A percentile compares a stretch with the other conserved stretches of the same genome.
These are phyloP conservation scores for Ceraceosorus guamensis DNA, from an alignment of 1,284 basidiomycete genomes.

Conservation along the genomic window DNA sequence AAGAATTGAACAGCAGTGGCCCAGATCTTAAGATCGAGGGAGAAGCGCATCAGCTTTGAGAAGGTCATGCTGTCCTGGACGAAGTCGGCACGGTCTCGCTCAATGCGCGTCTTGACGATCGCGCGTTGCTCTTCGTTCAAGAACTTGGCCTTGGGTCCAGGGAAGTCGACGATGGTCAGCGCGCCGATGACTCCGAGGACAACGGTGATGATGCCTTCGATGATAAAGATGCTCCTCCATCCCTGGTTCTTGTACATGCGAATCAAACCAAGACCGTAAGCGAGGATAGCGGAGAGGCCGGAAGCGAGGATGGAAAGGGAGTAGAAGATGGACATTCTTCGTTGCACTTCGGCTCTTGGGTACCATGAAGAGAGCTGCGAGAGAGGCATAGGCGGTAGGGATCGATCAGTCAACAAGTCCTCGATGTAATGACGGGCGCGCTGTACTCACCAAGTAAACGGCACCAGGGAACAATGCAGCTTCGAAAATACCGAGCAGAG, in stretches of 20 bases:
- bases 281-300: slow-evolving; percentile 51
- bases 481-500: slow-evolving; percentile 48
- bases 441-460: slow-evolving; percentile 51
- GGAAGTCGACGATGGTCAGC: slow-evolving; percentile 49
- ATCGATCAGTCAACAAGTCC: neutral
- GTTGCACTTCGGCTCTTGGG: slow-evolving; percentile 51
- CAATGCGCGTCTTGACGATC: slow-evolving; percentile 50
- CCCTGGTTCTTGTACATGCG: slow-evolving; percentile 17
- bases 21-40: slow-evolving; percentile 51
- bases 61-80: slow-evolving; percentile 48
- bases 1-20: slow-evolving; percentile 50
- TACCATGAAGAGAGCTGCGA: slow-evolving; percentile 29
- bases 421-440: slow-evolving; percentile 28
- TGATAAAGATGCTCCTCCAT: slow-evolving; percentile 44
- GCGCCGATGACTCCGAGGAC: slow-evolving; percentile 26
- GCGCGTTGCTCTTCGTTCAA: slow-evolving; percentile 48
- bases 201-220: slow-evolving; percentile 27
- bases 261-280: slow-evolving; percentile 45
- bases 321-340: slow-evolving; percentile 51
- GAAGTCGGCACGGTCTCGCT: slow-evolving; percentile 52
- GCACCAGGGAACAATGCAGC: slow-evolving; percentile 43
- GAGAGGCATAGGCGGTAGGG: neutral
- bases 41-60: slow-evolving; percentile 46
- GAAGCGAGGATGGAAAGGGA: slow-evolving; percentile 45
- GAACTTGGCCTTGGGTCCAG: slow-evolving; percentile 51